A percentile compares a stretch with the other conserved stretches of the same genome.
Conservation (phyloP, 2,329 filamentous ascomycete species). For the Scedosporium dehoogii region DNA sequence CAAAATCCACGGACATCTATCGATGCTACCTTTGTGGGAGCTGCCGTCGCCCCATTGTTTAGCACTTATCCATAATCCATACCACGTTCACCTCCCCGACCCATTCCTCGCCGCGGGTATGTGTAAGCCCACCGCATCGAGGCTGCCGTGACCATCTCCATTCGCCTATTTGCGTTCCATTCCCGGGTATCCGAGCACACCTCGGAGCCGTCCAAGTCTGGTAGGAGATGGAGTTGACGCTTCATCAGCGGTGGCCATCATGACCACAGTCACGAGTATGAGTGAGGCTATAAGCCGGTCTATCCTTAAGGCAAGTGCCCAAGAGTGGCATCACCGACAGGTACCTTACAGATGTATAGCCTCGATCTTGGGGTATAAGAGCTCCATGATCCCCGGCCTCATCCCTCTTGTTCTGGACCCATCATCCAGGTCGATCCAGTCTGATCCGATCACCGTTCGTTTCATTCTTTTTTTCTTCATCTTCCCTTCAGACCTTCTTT, state of each 20-base stretch:
- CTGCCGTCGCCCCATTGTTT: neutral
- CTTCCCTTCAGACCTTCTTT: neutral
- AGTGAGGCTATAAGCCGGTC: neutral
- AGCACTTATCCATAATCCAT: neutral
- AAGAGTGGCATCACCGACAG: neutral
- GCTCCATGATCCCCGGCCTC: neutral
- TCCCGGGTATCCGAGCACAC: neutral
- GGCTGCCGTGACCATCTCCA: neutral
- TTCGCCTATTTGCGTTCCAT: neutral
- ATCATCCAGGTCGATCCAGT: conserved; percentile 3
- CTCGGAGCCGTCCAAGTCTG: neutral
- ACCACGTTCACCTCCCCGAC: neutral
- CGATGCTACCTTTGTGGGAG: neutral
- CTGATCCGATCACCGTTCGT: neutral
- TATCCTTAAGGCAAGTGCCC: neutral
- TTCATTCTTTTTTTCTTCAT: neutral
- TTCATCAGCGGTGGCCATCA: neutral
- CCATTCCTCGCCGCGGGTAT: neutral
- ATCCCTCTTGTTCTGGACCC: neutral
- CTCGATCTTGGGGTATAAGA: neutral
- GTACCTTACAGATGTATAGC: neutral
- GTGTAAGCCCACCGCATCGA: neutral
- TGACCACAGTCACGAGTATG: neutral
- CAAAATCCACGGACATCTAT: neutral
- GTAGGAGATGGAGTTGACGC: neutral